Evolutionary conservation across 129 eudicot species (phyloP).

Genomic region (Flaveria ramosissima): DNA sequence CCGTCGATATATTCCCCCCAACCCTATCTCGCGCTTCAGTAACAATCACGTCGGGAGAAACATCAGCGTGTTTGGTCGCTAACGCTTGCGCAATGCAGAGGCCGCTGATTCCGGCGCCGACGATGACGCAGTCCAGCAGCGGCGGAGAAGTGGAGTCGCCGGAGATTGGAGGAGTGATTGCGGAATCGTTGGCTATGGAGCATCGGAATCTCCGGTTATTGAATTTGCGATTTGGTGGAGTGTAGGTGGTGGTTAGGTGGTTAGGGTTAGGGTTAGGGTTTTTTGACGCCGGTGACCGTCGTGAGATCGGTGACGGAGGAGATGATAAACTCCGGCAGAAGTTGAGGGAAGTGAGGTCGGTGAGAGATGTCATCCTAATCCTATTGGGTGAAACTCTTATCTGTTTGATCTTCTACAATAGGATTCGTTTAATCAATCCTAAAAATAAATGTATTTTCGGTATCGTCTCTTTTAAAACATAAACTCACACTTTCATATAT

Average conservation of each 20-base stretch:
- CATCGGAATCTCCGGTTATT: conserved; percentile 29
- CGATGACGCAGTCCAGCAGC: conserved; percentile 69
- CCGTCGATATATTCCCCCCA: conserved; percentile 83
- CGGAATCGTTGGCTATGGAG: conserved; percentile 42
- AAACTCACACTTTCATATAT: too few species aligned
- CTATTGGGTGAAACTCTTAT: background rate
- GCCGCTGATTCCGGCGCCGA: conserved; percentile 91
- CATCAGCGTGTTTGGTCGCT: conserved; percentile 52
- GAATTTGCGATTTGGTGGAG: background rate
- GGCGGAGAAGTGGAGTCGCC: conserved; percentile 20
- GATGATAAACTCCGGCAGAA: conserved; percentile 20
- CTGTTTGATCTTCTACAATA: background rate
- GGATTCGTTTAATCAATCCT: too few species aligned
- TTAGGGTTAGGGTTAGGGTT: background rate
- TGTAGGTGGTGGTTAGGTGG: background rate
- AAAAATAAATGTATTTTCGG: too few species aligned
- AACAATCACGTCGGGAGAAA: conserved; percentile 48
- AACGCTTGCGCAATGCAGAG: conserved; percentile 77
- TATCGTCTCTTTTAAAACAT: too few species aligned
- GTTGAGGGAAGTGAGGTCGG: conserved; percentile 20
- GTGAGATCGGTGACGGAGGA: conserved; percentile 22
- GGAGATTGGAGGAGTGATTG: conserved; percentile 30
- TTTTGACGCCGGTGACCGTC: background rate
- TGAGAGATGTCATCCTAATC: conserved; percentile 39
- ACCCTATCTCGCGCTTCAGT: conserved; percentile 84